Base-by-base conservation (phyloP, 2,329 filamentous ascomycete genomes). In the Huntiella moniliformis region DNA sequence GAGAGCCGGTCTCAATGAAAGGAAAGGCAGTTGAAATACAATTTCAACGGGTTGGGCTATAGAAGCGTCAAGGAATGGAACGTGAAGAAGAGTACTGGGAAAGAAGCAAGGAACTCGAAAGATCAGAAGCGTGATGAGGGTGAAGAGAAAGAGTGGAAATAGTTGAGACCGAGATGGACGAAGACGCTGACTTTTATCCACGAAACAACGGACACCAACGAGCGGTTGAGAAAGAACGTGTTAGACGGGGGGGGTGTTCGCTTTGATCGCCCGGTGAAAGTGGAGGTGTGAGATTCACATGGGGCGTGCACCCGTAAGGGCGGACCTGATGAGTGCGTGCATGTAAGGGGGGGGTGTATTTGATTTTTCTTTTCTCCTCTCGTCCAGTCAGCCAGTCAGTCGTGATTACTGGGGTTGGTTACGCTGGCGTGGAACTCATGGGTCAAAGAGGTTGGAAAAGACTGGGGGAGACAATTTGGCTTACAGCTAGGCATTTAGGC, bases 1-100 rank as follows among this genome's bases (percentile, higher is more conserved):
- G 42, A 43, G 45, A 42, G 42, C 47, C 47, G 35, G 47, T 49
- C 47, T 49, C 47, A 38, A 42, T 49, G 39, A 15, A 35, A 13
- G 40, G 22, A 28, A 28, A 28, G 22, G 22, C 22, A 28, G 22
- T 28, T 28, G 22, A 50, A 34, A 48, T 45, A 45, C 36, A 44
- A n/a, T 6, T 13, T 16, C 28, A 44, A 44, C 16, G 38, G 42
- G 38, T 38, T 45, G 47, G 46, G 48, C 50, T 45, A 46, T 41
- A 46, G 32, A 46, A 28, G 32, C 13, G 13, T 38, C 34, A 38
- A 39, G 15, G 38, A 47, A 49, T 42, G 37, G 39, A 42, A 51
- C 47, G 35, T 43, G 45, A 44, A 50, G 38, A 44, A 43, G 32
- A 22, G 11, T 38, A 33, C 35, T 37, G 15, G 38, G 44, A 49